A percentile compares a stretch with the other conserved stretches of the same genome.
Conservation (phyloP, 495 filamentous ascomycete genomes). For the Aspergillus bridgeri region DNA sequence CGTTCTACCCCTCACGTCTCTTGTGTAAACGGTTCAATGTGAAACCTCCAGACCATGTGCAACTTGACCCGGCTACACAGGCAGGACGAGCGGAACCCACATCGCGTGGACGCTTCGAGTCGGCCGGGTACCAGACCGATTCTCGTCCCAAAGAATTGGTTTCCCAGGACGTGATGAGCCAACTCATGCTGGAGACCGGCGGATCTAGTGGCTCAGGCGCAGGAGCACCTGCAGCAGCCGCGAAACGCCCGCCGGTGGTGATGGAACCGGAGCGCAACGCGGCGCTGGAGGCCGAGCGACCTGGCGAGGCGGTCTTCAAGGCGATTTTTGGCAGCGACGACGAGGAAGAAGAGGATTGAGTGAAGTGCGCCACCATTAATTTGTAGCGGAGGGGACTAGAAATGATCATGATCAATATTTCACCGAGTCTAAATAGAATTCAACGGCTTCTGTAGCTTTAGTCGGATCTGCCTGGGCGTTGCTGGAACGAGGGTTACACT, state of each 20-base stretch:
- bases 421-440: neutral
- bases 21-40: conserved; percentile 93
- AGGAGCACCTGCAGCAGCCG: conserved; percentile 3
- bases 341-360: conserved; percentile 54
- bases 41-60: conserved; percentile 68
- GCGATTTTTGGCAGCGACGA: conserved; percentile 90
- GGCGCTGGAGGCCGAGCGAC: conserved; percentile 75
- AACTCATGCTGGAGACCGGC: conserved; percentile 33
- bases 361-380: neutral
- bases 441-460: neutral
- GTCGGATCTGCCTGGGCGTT: neutral
- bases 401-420: neutral
- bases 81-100: conserved; percentile 17
- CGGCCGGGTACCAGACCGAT: conserved; percentile 34
- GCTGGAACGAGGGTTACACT: neutral
- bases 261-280: conserved; percentile 81
- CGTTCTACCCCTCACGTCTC: conserved; percentile 78
- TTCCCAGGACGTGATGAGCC: conserved; percentile 40
- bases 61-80: conserved; percentile 50
- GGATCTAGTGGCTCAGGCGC: neutral
- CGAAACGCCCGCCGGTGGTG: conserved; percentile 24
- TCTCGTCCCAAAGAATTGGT: conserved; percentile 33
- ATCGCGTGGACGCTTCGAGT: conserved; percentile 31
- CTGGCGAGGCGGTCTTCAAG: conserved; percentile 86
- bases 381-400: neutral